A percentile compares a stretch with the other conserved stretches of the same genome.
Conservation (phyloP, 176 grass and related monocot genomes). For the Oryza brachyantha region DNA sequence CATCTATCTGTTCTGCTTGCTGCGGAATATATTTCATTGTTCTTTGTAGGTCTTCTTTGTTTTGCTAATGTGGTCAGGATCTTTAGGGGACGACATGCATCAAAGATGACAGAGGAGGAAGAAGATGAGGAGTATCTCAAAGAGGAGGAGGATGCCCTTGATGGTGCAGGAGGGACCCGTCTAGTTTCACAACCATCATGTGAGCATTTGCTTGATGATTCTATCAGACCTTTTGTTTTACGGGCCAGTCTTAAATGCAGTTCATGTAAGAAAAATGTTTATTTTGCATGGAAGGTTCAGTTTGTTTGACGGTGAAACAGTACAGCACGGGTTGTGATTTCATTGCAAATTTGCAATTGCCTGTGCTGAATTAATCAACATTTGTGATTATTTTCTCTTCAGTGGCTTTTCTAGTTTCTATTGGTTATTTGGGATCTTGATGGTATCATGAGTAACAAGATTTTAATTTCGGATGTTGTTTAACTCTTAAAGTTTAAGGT, state of each 20-base stretch:
- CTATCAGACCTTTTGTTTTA: constrained; percentile 18
- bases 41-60: neutral
- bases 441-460: neutral
- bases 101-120: constrained; percentile 77
- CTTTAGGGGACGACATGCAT: constrained; percentile 71
- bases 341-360: neutral
- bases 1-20: neutral
- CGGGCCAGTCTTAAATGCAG: neutral
- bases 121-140: constrained; percentile 81
- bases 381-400: neutral
- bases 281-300: neutral
- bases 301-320: constrained; percentile 1
- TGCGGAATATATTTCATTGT: constrained; percentile 8
- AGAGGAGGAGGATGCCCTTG: constrained; percentile 72
- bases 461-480: neutral
- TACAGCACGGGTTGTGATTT: neutral
- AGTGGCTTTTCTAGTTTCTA: neutral
- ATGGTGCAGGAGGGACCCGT: constrained; percentile 62
- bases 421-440: neutral
- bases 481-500: neutral
- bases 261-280: constrained; percentile 9
- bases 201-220: constrained; percentile 33
- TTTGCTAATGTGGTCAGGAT: constrained; percentile 27
- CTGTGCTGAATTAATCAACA: neutral
- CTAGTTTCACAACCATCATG: constrained; percentile 71